A percentile compares a stretch with the other conserved stretches of the same genome.
Conservation (phyloP, 768 basidiomycete species). For the Dentipellis sp. region DNA sequence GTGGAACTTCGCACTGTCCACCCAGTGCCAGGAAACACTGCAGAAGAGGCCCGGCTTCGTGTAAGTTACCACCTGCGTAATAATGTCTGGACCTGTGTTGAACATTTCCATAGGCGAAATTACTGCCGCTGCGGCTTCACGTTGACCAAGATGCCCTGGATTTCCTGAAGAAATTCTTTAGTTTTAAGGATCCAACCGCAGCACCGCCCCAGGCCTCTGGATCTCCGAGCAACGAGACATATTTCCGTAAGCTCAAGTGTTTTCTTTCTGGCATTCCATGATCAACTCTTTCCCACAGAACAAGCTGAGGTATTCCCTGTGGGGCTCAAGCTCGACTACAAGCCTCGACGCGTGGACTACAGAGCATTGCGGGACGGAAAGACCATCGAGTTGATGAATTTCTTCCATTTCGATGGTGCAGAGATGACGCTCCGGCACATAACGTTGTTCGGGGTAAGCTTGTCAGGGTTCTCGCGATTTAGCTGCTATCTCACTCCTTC, state of each 20-base stretch:
- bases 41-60: constrained; percentile 71
- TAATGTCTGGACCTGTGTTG: background rate
- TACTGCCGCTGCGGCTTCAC: constrained; percentile 83
- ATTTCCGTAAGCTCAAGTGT: constrained; percentile 51
- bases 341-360: constrained; percentile 95
- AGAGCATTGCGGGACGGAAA: constrained; percentile 80
- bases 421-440: constrained; percentile 97
- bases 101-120: constrained; percentile 55
- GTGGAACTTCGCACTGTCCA: constrained; percentile 69
- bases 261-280: background rate
- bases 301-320: constrained; percentile 93
- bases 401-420: constrained; percentile 98
- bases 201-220: constrained; percentile 15
- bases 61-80: constrained; percentile 33
- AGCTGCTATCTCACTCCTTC: background rate
- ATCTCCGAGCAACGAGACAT: constrained; percentile 41
- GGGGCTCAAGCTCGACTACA: constrained; percentile 95
- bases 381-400: constrained; percentile 98
- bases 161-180: constrained; percentile 94
- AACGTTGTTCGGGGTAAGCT: constrained; percentile 77
- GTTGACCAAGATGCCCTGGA: constrained; percentile 99
- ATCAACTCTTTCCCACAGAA: constrained; percentile 35
- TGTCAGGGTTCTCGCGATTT: background rate
- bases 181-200: constrained; percentile 62
- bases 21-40: constrained; percentile 56